A percentile compares a stretch with the other conserved stretches of the same genome.
Evolutionary conservation across 208 protist species (phyloP).

Genomic region (Leishmania gerbilli): DNA sequence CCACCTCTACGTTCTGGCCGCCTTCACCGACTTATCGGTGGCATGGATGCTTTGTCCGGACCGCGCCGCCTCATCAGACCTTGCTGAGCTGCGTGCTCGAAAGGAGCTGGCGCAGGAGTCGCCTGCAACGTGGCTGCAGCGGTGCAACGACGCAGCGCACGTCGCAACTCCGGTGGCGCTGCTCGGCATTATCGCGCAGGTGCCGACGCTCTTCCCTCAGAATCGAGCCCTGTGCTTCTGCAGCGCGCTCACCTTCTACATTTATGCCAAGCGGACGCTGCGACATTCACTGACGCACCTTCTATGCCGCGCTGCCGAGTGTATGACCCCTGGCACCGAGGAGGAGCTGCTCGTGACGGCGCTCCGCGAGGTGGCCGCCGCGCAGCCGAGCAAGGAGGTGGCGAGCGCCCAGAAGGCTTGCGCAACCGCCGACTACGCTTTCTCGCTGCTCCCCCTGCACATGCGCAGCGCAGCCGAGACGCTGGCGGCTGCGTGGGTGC

Average conservation of each 20-base stretch:
- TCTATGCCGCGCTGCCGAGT: conserved; percentile 23
- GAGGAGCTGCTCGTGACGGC: conserved; percentile 26
- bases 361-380: conserved; percentile 21
- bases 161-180: conserved; percentile 24
- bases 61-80: neutral
- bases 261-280: conserved; percentile 13
- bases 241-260: conserved; percentile 16
- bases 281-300: conserved; percentile 27
- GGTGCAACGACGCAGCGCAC: conserved; percentile 19
- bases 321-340: conserved; percentile 17
- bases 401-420: conserved; percentile 4
- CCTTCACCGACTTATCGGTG: conserved; percentile 23
- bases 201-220: conserved; percentile 22
- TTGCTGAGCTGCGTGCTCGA: conserved; percentile 15
- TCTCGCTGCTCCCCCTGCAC: conserved; percentile 18
- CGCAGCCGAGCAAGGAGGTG: neutral
- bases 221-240: conserved; percentile 23
- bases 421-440: conserved; percentile 25
- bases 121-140: conserved; percentile 22
- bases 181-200: conserved; percentile 19
- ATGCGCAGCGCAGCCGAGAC: conserved; percentile 15
- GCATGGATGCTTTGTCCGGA: conserved; percentile 24
- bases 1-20: conserved; percentile 23
- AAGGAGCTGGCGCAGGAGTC: conserved; percentile 12
- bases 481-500: conserved; percentile 20